Percentiles rank a stretch among this genome's conserved stretches.
Conservation (phyloP, 2,329 filamentous ascomycete species). For the Fusarium beomiforme region DNA sequence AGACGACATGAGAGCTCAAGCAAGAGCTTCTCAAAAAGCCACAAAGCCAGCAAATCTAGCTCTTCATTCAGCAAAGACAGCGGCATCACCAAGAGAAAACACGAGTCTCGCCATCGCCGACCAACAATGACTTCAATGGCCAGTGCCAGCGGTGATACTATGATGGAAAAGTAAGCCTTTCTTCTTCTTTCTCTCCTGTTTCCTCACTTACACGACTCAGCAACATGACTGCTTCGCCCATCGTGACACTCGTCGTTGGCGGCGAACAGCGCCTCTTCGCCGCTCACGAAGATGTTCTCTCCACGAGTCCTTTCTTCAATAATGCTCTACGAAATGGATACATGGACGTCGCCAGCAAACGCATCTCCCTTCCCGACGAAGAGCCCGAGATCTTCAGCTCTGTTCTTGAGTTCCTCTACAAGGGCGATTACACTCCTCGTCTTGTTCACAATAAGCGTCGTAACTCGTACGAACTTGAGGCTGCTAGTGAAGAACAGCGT, state of each 20-base stretch:
- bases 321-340: slow-evolving; percentile 49
- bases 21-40: slow-evolving; percentile 64
- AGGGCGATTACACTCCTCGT: slow-evolving; percentile 90
- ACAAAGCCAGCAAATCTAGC: slow-evolving; percentile 61
- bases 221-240: slow-evolving; percentile 71
- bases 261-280: slow-evolving; percentile 87
- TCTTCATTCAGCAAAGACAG: slow-evolving; percentile 65
- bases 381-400: slow-evolving; percentile 92
- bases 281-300: slow-evolving; percentile 87
- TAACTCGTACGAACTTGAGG: slow-evolving; percentile 85
- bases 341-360: slow-evolving; percentile 61
- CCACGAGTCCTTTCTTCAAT: slow-evolving; percentile 79
- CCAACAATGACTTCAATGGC: slow-evolving; percentile 58
- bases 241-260: slow-evolving; percentile 85
- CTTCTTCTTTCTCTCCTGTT: background rate
- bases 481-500: slow-evolving; percentile 57
- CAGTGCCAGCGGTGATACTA: slow-evolving; percentile 50
- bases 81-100: slow-evolving; percentile 64
- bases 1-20: slow-evolving; percentile 56
- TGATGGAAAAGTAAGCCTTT: slow-evolving; percentile 55
- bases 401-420: slow-evolving; percentile 91
- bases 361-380: slow-evolving; percentile 83
- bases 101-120: slow-evolving; percentile 60
- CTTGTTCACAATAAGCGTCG: slow-evolving; percentile 83
- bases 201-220: slow-evolving; percentile 40